Percentiles rank a stretch among this genome's conserved stretches.
Conservation (phyloP, 2,329 filamentous ascomycete genomes). For the Trichoderma lentiforme region DNA sequence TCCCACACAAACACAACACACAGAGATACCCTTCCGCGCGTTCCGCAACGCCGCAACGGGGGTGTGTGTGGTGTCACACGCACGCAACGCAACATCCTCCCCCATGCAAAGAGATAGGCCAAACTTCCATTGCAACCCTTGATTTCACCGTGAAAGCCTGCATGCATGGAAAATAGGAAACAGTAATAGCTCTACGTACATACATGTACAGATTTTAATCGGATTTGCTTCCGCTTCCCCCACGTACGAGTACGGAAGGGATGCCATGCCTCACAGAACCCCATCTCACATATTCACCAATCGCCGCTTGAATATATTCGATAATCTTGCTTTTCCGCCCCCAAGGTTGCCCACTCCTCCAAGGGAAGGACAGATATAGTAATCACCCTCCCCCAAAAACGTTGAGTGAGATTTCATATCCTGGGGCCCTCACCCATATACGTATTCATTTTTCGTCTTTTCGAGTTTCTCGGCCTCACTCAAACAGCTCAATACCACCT, state of each 20-base stretch:
- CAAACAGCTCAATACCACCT: background rate
- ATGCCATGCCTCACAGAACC: background rate
- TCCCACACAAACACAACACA: background rate
- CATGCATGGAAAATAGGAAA: background rate
- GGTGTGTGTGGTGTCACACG: background rate
- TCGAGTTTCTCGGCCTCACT: background rate
- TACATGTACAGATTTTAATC: background rate
- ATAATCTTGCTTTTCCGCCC: background rate
- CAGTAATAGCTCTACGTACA: background rate
- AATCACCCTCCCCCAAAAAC: background rate
- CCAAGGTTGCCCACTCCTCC: background rate
- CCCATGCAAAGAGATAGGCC: conserved; percentile 2
- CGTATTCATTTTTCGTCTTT: background rate
- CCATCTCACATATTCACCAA: background rate
- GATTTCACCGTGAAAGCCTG: background rate
- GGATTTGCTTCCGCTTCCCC: background rate
- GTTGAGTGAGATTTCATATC: background rate
- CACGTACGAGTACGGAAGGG: background rate
- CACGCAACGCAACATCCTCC: background rate
- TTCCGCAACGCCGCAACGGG: background rate
- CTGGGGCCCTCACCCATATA: background rate
- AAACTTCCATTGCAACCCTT: background rate
- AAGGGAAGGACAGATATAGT: background rate
- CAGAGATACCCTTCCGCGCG: conserved; percentile 1
- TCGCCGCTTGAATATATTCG: background rate